Percentiles rank a stretch among this genome's conserved stretches.
phyloP scores from a whole-genome alignment of 2,329 filamentous ascomycete species.

The Penicillium italicum region DNA sequence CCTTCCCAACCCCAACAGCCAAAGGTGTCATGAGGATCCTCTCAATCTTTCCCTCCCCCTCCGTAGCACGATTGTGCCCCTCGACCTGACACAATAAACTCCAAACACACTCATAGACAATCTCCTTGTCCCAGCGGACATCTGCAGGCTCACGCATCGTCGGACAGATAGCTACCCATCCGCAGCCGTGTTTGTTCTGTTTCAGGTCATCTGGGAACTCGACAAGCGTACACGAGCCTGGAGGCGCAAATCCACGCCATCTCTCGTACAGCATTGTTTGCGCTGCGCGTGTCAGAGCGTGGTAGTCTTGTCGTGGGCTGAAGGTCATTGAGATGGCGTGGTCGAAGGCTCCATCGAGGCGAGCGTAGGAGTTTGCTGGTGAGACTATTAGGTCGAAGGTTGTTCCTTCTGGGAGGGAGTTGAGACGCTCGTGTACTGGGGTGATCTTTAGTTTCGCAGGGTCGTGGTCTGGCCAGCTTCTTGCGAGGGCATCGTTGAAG shows the following conservation, averaged over 20 bases:
- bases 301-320: conserved; percentile 42
- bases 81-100: conserved; percentile 50
- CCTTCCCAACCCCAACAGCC: conserved; percentile 48
- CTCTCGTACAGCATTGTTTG: conserved; percentile 47
- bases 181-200: conserved; percentile 43
- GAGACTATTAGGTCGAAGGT: conserved; percentile 52
- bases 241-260: conserved; percentile 51
- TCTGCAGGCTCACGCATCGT: conserved; percentile 50
- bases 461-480: conserved; percentile 31
- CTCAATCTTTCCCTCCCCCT: conserved; percentile 31
- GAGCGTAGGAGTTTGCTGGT: conserved; percentile 54
- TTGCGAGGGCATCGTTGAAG: conserved; percentile 38
- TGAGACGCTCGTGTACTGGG: conserved; percentile 38
- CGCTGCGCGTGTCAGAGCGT: conserved; percentile 47
- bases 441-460: conserved; percentile 36
- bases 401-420: conserved; percentile 33
- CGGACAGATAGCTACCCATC: conserved; percentile 50
- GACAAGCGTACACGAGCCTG: conserved; percentile 51
- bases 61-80: conserved; percentile 41
- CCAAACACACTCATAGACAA: conserved; percentile 56
- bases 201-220: conserved; percentile 43
- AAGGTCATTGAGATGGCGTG: conserved; percentile 52
- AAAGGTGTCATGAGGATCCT: conserved; percentile 52
- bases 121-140: conserved; percentile 50
- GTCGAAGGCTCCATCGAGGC: conserved; percentile 55